Percentiles rank a stretch among this genome's conserved stretches.
These are phyloP conservation scores for Leonotis leonurus DNA, from an alignment of 257 asterid species.

Conservation along the genomic window DNA sequence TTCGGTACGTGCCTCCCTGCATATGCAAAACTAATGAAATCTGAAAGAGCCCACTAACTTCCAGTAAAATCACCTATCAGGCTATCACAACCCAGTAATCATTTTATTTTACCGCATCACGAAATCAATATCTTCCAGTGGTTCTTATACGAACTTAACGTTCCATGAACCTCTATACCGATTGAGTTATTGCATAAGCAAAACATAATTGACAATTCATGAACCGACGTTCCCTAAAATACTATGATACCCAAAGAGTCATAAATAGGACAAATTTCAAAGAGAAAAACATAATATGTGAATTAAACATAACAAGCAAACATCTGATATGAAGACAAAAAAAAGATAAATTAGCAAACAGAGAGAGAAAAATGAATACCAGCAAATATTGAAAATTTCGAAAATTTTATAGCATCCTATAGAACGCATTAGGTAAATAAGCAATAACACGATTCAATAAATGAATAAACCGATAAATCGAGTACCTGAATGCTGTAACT, in stretches of 20 bases:
- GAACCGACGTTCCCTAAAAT: no score
- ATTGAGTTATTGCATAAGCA: not conserved
- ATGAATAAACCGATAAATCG: not conserved
- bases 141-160: not conserved
- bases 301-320: not conserved
- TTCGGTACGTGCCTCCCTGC: conserved; percentile 22
- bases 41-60: no score
- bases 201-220: not conserved
- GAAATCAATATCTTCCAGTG: no score
- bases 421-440: not conserved
- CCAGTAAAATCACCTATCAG: no score
- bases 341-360: no score
- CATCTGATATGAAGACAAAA: not conserved
- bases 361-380: not conserved
- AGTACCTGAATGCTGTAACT: conserved; percentile 7
- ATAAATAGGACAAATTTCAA: not conserved
- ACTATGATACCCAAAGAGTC: not conserved
- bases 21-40: conserved; percentile 1
- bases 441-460: no score
- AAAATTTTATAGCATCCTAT: not conserved
- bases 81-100: not conserved
- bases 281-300: not conserved
- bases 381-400: not conserved
- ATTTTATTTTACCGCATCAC: no score
- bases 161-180: not conserved